phyloP scores from a whole-genome alignment of 2,329 filamentous ascomycete genomes.

The Tolypocladium tropicale region DNA sequence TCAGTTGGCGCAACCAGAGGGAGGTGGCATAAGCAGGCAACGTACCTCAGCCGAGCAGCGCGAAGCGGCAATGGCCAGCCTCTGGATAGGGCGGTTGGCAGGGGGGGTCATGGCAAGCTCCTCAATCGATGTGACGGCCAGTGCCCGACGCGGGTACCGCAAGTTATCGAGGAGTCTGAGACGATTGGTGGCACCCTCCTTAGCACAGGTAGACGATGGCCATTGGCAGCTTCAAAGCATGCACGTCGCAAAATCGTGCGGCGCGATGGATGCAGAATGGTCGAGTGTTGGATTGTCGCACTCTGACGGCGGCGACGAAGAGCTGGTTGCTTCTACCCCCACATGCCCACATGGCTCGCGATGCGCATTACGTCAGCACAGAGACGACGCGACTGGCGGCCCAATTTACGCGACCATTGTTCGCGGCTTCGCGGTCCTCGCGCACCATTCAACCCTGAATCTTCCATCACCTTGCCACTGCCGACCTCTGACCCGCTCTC shows the following conservation, averaged over 20 bases:
- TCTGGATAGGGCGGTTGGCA: conserved; percentile 39
- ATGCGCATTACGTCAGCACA: neutral
- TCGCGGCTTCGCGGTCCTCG: neutral
- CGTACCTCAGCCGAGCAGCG: conserved; percentile 46
- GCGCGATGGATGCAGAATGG: no score
- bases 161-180: neutral
- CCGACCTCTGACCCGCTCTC: neutral
- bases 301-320: no score
- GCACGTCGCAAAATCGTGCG: neutral
- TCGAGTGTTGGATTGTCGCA: no score
- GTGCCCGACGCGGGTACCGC: neutral
- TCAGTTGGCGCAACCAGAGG: neutral
- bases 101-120: conserved; percentile 12
- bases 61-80: conserved; percentile 41
- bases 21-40: neutral
- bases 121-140: neutral
- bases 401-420: neutral
- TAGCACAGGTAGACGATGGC: neutral
- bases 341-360: neutral
- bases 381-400: neutral
- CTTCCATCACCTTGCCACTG: neutral
- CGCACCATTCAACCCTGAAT: neutral
- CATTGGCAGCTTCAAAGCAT: neutral
- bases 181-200: neutral
- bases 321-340: no score